These are phyloP conservation scores for Yamadazyma epiphylla DNA, from an alignment of 1,139 yeast species.

Conservation along the genomic window DNA sequence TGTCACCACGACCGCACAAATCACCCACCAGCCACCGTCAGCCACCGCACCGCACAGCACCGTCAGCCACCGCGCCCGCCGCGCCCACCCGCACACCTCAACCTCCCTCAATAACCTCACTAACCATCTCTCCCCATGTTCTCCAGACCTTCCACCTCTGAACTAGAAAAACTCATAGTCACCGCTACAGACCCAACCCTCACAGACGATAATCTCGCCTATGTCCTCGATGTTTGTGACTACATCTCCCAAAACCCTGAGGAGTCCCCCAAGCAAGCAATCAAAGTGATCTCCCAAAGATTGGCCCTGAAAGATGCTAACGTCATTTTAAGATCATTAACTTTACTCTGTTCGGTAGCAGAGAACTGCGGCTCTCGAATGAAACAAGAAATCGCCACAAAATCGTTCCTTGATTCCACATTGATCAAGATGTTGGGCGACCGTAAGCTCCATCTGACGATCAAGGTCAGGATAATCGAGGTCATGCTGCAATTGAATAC, in stretches of 20 bases:
- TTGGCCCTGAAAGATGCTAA: slow-evolving; percentile 71
- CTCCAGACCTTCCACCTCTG: slow-evolving; percentile 2
- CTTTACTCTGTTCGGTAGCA: slow-evolving; percentile 72
- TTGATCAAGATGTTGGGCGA: slow-evolving; percentile 57
- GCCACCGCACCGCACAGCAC: no score
- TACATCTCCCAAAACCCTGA: slow-evolving; percentile 72
- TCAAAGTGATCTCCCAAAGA: slow-evolving; percentile 47
- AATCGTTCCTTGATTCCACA: slow-evolving; percentile 52
- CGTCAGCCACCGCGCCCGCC: no score
- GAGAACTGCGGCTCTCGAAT: slow-evolving; percentile 92
- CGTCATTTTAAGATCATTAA: slow-evolving; percentile 67
- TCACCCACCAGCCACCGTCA: no score
- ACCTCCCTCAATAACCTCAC: neutral
- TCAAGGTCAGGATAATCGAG: slow-evolving; percentile 64
- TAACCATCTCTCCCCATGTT: no score
- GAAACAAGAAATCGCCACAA: slow-evolving; percentile 77
- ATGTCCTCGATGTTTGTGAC: slow-evolving; percentile 80
- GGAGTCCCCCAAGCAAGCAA: slow-evolving; percentile 49
- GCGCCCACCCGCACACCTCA: neutral
- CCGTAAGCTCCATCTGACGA: slow-evolving; percentile 57
- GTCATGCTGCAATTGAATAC: slow-evolving; percentile 61
- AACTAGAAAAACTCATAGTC: slow-evolving; percentile 11
- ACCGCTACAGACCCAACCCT: slow-evolving; percentile 82
- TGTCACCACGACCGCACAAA: no score
- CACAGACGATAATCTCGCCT: slow-evolving; percentile 82